Conservation (phyloP, 192 early-diverging fungal genomes). For the Neocallimastix lanati region DNA sequence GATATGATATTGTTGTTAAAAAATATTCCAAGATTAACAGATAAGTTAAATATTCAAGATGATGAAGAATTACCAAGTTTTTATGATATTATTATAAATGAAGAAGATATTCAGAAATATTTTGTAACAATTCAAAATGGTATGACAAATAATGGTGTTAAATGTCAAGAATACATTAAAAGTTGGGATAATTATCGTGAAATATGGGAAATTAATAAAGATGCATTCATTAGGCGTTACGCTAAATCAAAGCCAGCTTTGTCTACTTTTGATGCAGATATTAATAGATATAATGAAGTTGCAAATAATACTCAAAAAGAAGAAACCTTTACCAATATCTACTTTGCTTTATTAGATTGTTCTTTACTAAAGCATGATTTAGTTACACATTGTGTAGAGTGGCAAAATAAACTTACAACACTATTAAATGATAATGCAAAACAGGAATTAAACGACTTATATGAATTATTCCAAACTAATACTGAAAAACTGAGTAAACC, state of each 20-base stretch:
- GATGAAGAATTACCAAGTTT: constrained; percentile 7
- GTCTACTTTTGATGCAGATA: constrained; percentile 44
- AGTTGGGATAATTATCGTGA: constrained; percentile 49
- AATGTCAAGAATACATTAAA: constrained; percentile 35
- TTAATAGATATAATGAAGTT: constrained; percentile 47
- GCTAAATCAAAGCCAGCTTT: constrained; percentile 44
- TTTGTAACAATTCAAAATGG: constrained; percentile 33
- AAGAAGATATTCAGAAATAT: constrained; percentile 46
- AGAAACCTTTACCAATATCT: constrained; percentile 45
- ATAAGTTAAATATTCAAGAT: constrained; percentile 13
- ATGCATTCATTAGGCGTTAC: constrained; percentile 43
- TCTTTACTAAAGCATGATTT: constrained; percentile 39
- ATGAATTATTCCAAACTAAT: constrained; percentile 32
- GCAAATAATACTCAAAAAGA: constrained; percentile 51
- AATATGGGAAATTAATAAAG: constrained; percentile 55
- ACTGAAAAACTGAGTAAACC: constrained; percentile 22
- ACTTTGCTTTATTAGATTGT: constrained; percentile 37
- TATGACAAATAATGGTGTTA: constrained; percentile 33
- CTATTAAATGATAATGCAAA: constrained; percentile 35
- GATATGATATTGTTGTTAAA: constrained; percentile 39
- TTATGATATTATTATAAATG: constrained; percentile 30
- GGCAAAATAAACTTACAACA: constrained; percentile 43
- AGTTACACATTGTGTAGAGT: constrained; percentile 34
- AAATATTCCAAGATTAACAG: constrained; percentile 22
- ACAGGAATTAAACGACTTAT: constrained; percentile 10